Conservation (phyloP, 2,329 filamentous ascomycete genomes). For the Ceratocystis huliohia region DNA sequence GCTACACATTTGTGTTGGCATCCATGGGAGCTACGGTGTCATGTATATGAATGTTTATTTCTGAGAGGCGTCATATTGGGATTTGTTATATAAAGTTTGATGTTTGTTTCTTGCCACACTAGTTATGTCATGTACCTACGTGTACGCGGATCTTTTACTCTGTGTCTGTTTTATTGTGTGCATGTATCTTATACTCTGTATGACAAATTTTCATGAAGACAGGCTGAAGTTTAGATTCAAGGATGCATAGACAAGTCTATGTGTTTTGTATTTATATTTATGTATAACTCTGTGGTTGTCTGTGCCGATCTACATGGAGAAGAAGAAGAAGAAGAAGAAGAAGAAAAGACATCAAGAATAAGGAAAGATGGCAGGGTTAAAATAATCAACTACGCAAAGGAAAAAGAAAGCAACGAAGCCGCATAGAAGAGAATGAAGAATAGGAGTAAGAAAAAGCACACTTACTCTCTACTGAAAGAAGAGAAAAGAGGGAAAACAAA, state of each 20-base stretch:
- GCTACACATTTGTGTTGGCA: not conserved
- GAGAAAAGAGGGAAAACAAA: constrained; percentile 8
- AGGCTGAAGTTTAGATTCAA: no score
- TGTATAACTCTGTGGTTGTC: not conserved
- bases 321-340: not conserved
- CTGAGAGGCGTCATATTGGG: constrained; percentile 6
- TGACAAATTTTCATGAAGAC: no score
- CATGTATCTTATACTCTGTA: not conserved
- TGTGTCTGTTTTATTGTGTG: not conserved
- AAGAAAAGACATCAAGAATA: not conserved
- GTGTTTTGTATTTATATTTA: not conserved
- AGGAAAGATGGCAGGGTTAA: not conserved
- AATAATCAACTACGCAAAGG: not conserved
- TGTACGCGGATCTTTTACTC: not conserved
- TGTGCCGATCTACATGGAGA: not conserved
- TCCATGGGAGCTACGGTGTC: not conserved
- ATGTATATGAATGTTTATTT: not conserved
- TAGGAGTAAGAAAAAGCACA: no score
- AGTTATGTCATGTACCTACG: not conserved
- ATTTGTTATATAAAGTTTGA: not conserved
- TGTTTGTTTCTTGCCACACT: not conserved
- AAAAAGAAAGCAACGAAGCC: not conserved
- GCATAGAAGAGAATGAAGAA: not conserved
- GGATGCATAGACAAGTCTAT: no score
- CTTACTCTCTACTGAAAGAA: not conserved